Conservation (phyloP, 2,329 filamentous ascomycete genomes). For the Helotiales sp. region DNA sequence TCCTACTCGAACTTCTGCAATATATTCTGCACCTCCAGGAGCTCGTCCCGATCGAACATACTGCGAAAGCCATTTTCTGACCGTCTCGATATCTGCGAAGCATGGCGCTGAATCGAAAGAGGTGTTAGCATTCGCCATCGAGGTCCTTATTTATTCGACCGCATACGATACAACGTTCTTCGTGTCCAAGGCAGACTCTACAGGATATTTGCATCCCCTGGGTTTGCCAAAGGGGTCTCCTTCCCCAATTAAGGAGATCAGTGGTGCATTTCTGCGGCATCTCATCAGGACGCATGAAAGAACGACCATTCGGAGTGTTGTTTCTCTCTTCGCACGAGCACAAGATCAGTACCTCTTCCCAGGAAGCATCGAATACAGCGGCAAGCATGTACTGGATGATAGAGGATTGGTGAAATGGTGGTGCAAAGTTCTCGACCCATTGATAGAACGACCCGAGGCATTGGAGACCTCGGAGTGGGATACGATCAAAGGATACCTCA, state of each 20-base stretch:
- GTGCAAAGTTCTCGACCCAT: constrained; percentile 81
- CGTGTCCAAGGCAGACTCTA: constrained; percentile 95
- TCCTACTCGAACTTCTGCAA: constrained; percentile 69
- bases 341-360: constrained; percentile 96
- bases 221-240: constrained; percentile 60
- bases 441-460: constrained; percentile 45
- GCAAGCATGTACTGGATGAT: constrained; percentile 92
- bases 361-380: constrained; percentile 78
- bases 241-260: constrained; percentile 74
- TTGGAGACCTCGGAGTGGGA: constrained; percentile 39
- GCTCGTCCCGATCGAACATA: constrained; percentile 74
- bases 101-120: constrained; percentile 27
- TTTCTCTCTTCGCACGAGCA: constrained; percentile 89
- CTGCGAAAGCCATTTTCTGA: constrained; percentile 80
- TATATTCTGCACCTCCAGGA: constrained; percentile 78
- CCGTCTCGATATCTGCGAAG: constrained; percentile 48
- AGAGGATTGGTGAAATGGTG: constrained; percentile 92
- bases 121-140: constrained; percentile 78
- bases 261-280: constrained; percentile 73
- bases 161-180: constrained; percentile 82
- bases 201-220: constrained; percentile 75
- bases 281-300: constrained; percentile 68
- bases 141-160: constrained; percentile 85
- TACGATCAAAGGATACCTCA: constrained; percentile 71
- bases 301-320: constrained; percentile 65